Evolutionary conservation across 1,284 basidiomycete genomes (phyloP), one percentile per base, ranked within the genome.

Genomic region (Uromyces viciae-fabae): DNA sequence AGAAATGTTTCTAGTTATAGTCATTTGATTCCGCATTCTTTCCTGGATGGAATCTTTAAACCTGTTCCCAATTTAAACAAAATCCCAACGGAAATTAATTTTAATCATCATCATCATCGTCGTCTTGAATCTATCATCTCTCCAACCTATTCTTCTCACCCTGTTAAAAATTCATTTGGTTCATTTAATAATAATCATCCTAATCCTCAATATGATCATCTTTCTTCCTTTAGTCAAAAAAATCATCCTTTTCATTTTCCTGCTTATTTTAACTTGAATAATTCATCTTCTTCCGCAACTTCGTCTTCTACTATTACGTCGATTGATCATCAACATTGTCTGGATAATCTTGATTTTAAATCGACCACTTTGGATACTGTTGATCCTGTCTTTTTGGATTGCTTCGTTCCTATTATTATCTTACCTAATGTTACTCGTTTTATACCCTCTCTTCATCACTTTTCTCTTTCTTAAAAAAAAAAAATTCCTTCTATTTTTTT

Each of bases 331-430:
- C n/a, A 60, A 22, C n/a, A 22, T 31, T 25, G 19, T 58, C 28
- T 25, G 9, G 52, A 36, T 19, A 19, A 83, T 25, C 36, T 89
- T 89, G 38, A 89, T 90, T 82, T 89, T 89, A 84, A 88, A 88
- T 88, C 91, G 31, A 93, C 95, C 88, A 92, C 91, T 82, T 93
- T 97, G 25, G 94, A 95, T 85, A n/a, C n/a, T n/a, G 82, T 89
- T 89, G 84, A 88, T 88, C 88, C 91, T 33, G 93, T 95, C 88
- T 92, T 91, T 82, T 93, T 97, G 25, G 94, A 95, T 85, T 95
- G 94, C 84, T 92, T 93, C 86, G 91, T 97, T 69, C 93, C 93
- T n/a, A 90, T 97, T 80, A 90, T 87, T 83, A 92, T 95, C 3
- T 93, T 92, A 88, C 91, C 94, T 19, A 93, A 38, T 28, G 40